Evolutionary conservation across 495 filamentous ascomycete species (phyloP).

Genomic region (Penicillium paradoxum): DNA sequence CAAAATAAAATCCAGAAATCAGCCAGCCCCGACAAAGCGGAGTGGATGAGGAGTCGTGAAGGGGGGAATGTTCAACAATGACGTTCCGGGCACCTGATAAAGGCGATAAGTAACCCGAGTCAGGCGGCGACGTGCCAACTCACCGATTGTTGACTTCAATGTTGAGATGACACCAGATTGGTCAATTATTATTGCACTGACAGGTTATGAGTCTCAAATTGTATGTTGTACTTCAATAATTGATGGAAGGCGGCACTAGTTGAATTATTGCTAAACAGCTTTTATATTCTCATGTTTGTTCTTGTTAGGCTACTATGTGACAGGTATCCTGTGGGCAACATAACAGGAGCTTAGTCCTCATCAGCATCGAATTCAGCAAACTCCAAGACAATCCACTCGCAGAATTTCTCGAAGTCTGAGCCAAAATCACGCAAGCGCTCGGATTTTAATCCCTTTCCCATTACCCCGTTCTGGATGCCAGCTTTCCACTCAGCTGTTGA

Average conservation of each 20-base stretch:
- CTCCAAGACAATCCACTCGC: constrained; percentile 80
- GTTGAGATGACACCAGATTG: not conserved
- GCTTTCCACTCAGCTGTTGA: constrained; percentile 59
- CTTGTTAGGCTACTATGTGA: not conserved
- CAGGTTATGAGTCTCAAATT: not conserved
- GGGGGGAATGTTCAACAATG: constrained; percentile 15
- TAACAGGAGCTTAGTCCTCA: constrained; percentile 15
- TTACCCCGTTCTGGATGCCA: constrained; percentile 65
- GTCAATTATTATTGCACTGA: not conserved
- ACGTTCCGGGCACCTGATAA: constrained; percentile 32
- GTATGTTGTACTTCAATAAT: not conserved
- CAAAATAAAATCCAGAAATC: not conserved
- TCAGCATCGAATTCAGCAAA: constrained; percentile 59
- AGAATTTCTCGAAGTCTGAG: constrained; percentile 81
- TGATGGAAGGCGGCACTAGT: not conserved
- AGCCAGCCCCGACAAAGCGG: constrained; percentile 5
- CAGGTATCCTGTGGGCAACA: not conserved
- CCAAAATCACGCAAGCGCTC: constrained; percentile 71
- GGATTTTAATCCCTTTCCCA: constrained; percentile 70
- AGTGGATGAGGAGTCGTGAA: constrained; percentile 9
- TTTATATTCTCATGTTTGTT: not conserved
- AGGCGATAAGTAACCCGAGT: constrained; percentile 32
- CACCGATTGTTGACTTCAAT: constrained; percentile 7
- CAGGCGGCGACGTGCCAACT: constrained; percentile 28
- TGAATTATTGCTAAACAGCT: not conserved